Percentiles rank a stretch among this genome's conserved stretches.
Evolutionary conservation across 2,329 filamentous ascomycete genomes (phyloP).

Genomic region (Arthrinium phaeospermum): DNA sequence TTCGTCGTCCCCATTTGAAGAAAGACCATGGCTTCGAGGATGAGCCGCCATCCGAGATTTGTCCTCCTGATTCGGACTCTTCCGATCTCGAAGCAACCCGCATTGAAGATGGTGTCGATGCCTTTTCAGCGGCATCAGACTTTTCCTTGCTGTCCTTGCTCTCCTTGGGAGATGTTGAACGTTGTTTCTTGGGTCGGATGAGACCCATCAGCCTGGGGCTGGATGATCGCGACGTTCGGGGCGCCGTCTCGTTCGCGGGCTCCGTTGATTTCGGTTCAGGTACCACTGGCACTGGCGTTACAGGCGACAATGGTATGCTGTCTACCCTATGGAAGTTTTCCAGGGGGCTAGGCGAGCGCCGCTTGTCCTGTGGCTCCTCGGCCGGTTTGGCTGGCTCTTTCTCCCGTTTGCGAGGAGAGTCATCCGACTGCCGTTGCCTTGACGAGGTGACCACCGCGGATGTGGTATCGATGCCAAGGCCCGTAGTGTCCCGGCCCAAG

Average conservation of each 20-base stretch:
- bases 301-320: conserved; percentile 47
- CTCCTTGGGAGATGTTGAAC: conserved; percentile 55
- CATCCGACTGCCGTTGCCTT: conserved; percentile 53
- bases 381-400: conserved; percentile 34
- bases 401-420: conserved; percentile 39
- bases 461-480: conserved; percentile 61
- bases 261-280: not conserved
- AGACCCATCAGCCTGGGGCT: conserved; percentile 45
- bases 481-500: conserved; percentile 61
- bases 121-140: conserved; percentile 28
- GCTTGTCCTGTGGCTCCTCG: conserved; percentile 27
- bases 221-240: conserved; percentile 31
- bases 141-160: conserved; percentile 48
- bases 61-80: conserved; percentile 56
- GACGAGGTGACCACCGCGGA: conserved; percentile 63
- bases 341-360: conserved; percentile 40
- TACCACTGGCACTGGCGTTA: not conserved
- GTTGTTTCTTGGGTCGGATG: conserved; percentile 52
- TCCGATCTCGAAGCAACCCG: conserved; percentile 43
- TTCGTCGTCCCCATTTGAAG: conserved; percentile 69
- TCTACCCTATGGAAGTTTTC: conserved; percentile 57
- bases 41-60: conserved; percentile 60
- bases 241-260: not conserved
- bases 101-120: conserved; percentile 41
- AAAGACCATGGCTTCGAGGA: conserved; percentile 68